These are phyloP conservation scores for Auriscalpium microsporum DNA, from an alignment of 768 basidiomycete genomes.

Conservation along the genomic window DNA sequence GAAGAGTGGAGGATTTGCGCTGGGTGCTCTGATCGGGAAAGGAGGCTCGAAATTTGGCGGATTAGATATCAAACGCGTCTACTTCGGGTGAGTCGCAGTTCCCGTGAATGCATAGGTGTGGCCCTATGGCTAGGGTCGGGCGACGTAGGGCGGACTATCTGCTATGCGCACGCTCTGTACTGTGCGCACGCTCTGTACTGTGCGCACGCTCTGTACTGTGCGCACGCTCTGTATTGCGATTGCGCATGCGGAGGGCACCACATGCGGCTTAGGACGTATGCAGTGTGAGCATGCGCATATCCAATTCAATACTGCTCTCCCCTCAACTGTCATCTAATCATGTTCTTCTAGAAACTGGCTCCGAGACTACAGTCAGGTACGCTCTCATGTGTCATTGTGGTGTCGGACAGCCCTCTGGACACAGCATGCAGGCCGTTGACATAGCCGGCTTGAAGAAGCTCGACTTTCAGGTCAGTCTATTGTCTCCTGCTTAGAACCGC, in stretches of 20 bases:
- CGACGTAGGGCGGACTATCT: too few species aligned
- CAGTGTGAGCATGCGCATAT: too few species aligned
- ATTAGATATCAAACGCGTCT: conserved; percentile 77
- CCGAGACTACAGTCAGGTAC: conserved; percentile 75
- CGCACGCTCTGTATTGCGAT: too few species aligned
- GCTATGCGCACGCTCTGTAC: too few species aligned
- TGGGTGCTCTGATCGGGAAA: conserved; percentile 47
- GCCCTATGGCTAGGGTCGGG: too few species aligned
- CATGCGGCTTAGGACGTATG: too few species aligned
- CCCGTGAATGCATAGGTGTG: too few species aligned
- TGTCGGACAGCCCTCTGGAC: background rate
- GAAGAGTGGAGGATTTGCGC: conserved; percentile 47
- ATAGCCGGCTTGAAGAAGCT: conserved; percentile 71
- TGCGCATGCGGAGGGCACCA: too few species aligned
- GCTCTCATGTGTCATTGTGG: background rate
- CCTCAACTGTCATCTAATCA: background rate
- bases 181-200: too few species aligned
- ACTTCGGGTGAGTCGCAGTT: conserved; percentile 52
- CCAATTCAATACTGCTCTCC: too few species aligned
- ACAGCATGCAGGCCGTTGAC: conserved; percentile 56
- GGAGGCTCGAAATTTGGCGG: conserved; percentile 62
- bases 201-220: too few species aligned
- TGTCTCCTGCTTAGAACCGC: background rate
- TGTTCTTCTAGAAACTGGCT: conserved; percentile 62
- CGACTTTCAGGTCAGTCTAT: conserved; percentile 45